Evolutionary conservation across 495 filamentous ascomycete species (phyloP), one percentile per base, ranked within the genome.

Genomic region (Penicillium soppii): DNA sequence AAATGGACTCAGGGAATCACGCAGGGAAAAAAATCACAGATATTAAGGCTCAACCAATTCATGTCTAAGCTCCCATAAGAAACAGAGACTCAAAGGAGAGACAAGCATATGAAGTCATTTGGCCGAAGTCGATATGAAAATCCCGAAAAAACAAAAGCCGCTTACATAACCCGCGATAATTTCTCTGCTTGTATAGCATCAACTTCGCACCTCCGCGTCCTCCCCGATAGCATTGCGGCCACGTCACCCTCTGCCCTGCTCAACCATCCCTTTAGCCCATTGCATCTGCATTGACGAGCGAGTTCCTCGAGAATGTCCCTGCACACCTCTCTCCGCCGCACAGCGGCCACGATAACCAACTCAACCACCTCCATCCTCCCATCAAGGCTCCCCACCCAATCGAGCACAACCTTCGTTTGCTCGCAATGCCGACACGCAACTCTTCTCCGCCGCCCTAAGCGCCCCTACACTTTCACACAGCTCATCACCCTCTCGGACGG

Each of bases 381-480:
- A 53, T 38, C 57, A 21, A 52, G 59, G 47, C 30, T 63, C 37
- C 54, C 57, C 48, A 43, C 68, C 30, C 59, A 58, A 56, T 42
- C 43, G 43, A 61, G 53, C 44, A 70, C 71, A 58, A 71, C 72
- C 41, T 74, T 74, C 61, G 58, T 74, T 63, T 75, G 70, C 63
- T 66, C 67, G 44, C 73, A 73, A 77, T 71, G 74, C 67, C 88
- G 90, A n/a, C 82, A 91, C 65, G 95, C 94, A 20, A 88, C 87
- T n/a, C 88, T 96, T 52, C 81, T 98, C 63, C 83, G 80, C 27
- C 91, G 95, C 3, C 90, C 89, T 13, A 85, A 88, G 60, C 86
- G 92, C 4, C 94, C 94, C 26, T 97, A 97, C 82, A 89, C 86
- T 58, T 96, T 96, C 82, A 96, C 94, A 17, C 94, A 98, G 72